Evolutionary conservation across 2,329 filamentous ascomycete species (phyloP), one percentile per base, ranked within the genome.

Genomic region (Clarireedia sp.): DNA sequence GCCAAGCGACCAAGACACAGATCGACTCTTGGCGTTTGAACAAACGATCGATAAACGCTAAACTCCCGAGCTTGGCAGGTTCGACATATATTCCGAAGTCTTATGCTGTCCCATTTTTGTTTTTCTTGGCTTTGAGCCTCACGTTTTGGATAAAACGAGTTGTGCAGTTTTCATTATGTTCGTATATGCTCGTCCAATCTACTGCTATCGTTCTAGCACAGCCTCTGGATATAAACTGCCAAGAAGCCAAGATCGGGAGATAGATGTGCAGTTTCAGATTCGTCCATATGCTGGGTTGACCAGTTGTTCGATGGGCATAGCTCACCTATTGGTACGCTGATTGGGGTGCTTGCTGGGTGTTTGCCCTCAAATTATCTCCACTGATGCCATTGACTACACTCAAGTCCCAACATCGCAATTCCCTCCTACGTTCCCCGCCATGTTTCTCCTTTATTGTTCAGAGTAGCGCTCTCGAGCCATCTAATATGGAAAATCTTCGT

Each of bases 381-480:
- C 33, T 9, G 14, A 10, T 21, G 38, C 29, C 26, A 23, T 29
- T 23, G 19, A 12, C 43, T 9, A 7, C 21, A 40, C n/a, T 26
- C 33, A 14, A n/a, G 40, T 33, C 33, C 40, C n/a, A 24, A 54
- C 43, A 41, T 19, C 9, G n/a, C 4, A 48, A 12, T 14, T 16
- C 14, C 23, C 12, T 45, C 12, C 43, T 45, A 5, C 4, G 29
- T 38, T 16, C 23, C 12, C 33, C 17, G 33, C 43, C 4, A 41
- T 41, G 23, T 48, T 41, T 48, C 44, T n/a, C 33, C n/a, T 48
- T 54, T 21, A 33, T 48, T 54, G n/a, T 41, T 48, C 26, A n/a
- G n/a, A 14, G 19, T 16, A 21, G 38, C 5, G 17, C 17, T n/a
- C 16, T 41, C 17, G 16, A 41, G 16, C 38, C n/a, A 9, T 52